A percentile compares a stretch with the other conserved stretches of the same genome.
These are phyloP conservation scores for Plasmodium inui DNA, from an alignment of 169 alveolate genomes.

Conservation along the genomic window DNA sequence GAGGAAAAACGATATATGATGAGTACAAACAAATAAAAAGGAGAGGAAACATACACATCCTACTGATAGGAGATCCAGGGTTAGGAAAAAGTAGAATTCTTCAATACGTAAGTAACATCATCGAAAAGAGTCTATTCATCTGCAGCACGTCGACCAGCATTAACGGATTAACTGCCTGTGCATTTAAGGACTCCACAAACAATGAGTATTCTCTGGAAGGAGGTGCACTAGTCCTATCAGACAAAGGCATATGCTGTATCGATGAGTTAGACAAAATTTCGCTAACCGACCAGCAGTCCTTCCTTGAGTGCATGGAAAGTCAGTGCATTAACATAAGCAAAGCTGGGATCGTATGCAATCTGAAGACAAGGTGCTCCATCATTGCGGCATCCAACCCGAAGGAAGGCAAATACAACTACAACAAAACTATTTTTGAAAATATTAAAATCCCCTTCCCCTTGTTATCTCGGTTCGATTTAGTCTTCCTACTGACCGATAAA, in stretches of 20 bases:
- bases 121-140: slow-evolving; percentile 74
- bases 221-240: slow-evolving; percentile 95
- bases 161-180: slow-evolving; percentile 93
- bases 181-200: slow-evolving; percentile 85
- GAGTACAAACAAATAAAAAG: slow-evolving; percentile 58
- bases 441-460: slow-evolving; percentile 84
- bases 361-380: slow-evolving; percentile 81
- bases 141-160: slow-evolving; percentile 90
- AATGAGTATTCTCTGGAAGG: slow-evolving; percentile 92
- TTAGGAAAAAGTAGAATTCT: slow-evolving; percentile 80
- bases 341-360: slow-evolving; percentile 86
- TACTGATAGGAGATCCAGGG: slow-evolving; percentile 83
- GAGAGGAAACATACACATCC: slow-evolving; percentile 79
- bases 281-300: slow-evolving; percentile 87
- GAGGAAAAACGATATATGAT: slow-evolving; percentile 81
- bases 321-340: slow-evolving; percentile 89
- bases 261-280: slow-evolving; percentile 92
- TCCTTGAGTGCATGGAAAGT: slow-evolving; percentile 95
- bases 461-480: slow-evolving; percentile 87
- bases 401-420: slow-evolving; percentile 78
- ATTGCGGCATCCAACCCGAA: slow-evolving; percentile 84
- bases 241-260: slow-evolving; percentile 94
- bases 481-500: slow-evolving; percentile 75
- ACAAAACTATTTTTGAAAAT: slow-evolving; percentile 76
- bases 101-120: slow-evolving; percentile 77